A percentile compares a stretch with the other conserved stretches of the same genome.
Conservation (phyloP, 176 grass and related monocot genomes). For the Luzula sylvatica region DNA sequence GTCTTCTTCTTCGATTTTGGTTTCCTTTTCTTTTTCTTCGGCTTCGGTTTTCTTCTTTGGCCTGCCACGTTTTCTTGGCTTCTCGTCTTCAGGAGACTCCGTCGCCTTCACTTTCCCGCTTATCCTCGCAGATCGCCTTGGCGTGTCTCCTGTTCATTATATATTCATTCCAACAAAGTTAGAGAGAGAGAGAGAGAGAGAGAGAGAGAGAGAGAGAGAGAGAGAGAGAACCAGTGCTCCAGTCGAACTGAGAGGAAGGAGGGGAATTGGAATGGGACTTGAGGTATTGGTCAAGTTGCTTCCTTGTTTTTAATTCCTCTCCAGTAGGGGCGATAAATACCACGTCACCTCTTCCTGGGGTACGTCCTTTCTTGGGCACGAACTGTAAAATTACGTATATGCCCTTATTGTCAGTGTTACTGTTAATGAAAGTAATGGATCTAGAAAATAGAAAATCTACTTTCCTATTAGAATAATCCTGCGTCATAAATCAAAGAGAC, state of each 20-base stretch:
- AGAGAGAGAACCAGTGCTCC: constrained; percentile 61
- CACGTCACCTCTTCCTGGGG: constrained; percentile 55
- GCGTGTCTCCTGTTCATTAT: constrained; percentile 68
- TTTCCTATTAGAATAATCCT: too few species aligned
- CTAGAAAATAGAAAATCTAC: too few species aligned
- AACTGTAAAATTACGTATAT: constrained; percentile 43
- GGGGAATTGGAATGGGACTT: constrained; percentile 70
- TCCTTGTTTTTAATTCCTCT: constrained; percentile 88
- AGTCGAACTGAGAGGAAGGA: constrained; percentile 76
- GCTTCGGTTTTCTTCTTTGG: constrained; percentile 16
- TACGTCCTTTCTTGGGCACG: constrained; percentile 45
- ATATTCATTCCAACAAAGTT: background rate
- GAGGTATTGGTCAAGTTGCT: constrained; percentile 64
- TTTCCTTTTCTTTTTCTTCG: constrained; percentile 26
- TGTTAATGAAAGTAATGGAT: background rate
- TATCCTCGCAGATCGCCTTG: constrained; percentile 81
- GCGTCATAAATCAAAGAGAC: too few species aligned
- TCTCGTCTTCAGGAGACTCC: constrained; percentile 68
- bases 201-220: background rate
- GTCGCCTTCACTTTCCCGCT: constrained; percentile 69
- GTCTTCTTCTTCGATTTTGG: constrained; percentile 19
- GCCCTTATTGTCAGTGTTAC: constrained; percentile 12
- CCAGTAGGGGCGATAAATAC: constrained; percentile 82
- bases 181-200: background rate
- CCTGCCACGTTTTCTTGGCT: constrained; percentile 45